phyloP scores from a whole-genome alignment of 441 rosid genomes.

The Pelargonium citronellum region DNA sequence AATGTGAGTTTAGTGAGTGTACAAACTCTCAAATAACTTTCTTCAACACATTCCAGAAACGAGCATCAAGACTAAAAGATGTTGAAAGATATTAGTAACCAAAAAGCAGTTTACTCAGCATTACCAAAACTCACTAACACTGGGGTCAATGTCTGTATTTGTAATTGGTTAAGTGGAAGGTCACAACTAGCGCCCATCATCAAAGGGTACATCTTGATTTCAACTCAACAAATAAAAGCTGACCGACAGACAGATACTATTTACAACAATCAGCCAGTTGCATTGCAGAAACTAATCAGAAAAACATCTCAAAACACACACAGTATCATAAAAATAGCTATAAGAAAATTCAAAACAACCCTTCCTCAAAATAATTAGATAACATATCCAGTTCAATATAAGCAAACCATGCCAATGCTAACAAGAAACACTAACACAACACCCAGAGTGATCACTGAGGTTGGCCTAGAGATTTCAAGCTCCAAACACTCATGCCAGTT shows the following conservation, averaged over 20 bases:
- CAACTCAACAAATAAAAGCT: neutral
- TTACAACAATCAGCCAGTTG: neutral
- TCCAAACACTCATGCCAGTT: neutral
- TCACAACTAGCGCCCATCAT: neutral
- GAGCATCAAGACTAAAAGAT: neutral
- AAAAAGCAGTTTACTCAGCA: neutral
- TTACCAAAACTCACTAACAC: neutral
- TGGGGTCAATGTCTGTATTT: too few species aligned
- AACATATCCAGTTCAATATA: slow-evolving; percentile 8
- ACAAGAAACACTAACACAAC: slow-evolving; percentile 11
- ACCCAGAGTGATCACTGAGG: neutral
- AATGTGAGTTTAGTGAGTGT: slow-evolving; percentile 4
- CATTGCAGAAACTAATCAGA: neutral
- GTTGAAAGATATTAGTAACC: neutral
- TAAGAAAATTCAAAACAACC: slow-evolving; percentile 2
- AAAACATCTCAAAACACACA: neutral
- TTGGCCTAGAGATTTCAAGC: neutral
- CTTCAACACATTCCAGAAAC: neutral
- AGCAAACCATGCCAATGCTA: slow-evolving; percentile 13
- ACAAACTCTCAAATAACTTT: neutral
- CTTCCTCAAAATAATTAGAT: slow-evolving; percentile 18
- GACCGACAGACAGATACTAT: neutral
- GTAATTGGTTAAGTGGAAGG: too few species aligned
- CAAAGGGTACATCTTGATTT: neutral
- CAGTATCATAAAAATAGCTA: slow-evolving; percentile 1